Conservation (phyloP, 2,329 filamentous ascomycete species). For the Aspergillus melleus region DNA sequence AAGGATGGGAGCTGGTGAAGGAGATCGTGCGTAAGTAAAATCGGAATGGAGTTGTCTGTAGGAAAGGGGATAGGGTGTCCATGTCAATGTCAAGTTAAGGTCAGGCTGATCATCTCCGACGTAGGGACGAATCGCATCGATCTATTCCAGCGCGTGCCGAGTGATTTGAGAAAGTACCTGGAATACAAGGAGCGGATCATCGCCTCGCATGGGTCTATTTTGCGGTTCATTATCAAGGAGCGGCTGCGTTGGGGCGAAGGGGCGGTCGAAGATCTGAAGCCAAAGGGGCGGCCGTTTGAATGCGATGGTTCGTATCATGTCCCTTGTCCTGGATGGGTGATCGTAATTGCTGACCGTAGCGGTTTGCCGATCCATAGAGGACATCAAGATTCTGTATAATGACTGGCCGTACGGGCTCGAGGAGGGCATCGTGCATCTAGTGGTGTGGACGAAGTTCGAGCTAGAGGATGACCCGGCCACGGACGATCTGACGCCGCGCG, state of each 20-base stretch:
- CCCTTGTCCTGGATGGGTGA: neutral
- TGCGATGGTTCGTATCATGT: constrained; percentile 31
- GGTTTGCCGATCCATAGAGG: constrained; percentile 39
- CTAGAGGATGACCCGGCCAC: constrained; percentile 67
- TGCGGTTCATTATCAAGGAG: constrained; percentile 71
- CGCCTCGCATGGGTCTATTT: constrained; percentile 70
- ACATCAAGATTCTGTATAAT: constrained; percentile 77
- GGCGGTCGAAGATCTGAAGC: constrained; percentile 36
- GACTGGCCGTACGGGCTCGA: constrained; percentile 95
- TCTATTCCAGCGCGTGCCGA: constrained; percentile 73
- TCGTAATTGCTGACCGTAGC: neutral
- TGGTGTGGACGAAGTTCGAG: constrained; percentile 90
- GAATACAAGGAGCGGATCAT: constrained; percentile 66
- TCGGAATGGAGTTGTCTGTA: neutral
- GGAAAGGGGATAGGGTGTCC: neutral
- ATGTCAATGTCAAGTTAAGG: neutral
- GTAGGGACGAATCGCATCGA: constrained; percentile 67
- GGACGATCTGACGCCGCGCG: constrained; percentile 66
- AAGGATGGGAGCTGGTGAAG: constrained; percentile 70
- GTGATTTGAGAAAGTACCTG: constrained; percentile 75
- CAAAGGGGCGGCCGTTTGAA: constrained; percentile 34
- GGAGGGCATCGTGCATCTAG: constrained; percentile 73
- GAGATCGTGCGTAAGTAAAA: constrained; percentile 54
- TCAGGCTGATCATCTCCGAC: neutral
- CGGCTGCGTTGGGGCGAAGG: constrained; percentile 66